Evolutionary conservation across 495 filamentous ascomycete genomes (phyloP), one percentile per base, ranked within the genome.

Genomic region (Podospora anserina): DNA sequence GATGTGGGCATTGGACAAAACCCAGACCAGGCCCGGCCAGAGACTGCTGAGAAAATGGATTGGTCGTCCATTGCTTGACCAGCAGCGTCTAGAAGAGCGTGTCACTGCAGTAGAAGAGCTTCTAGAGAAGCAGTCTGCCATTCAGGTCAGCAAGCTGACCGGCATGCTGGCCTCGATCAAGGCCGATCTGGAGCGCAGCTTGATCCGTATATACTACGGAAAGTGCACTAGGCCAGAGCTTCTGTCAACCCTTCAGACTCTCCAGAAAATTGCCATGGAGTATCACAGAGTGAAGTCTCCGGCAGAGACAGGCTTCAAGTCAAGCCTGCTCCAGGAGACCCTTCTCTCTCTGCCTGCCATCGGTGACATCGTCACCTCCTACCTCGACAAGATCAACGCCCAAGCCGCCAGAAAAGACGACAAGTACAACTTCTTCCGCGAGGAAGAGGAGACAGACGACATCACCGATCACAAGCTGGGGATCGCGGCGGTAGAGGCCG

Each of bases 151-250:
- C 68, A 90, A 90, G 68, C 72, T 97, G 3, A 89, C 84, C 64
- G 79, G 81, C 56, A 76, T 97, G 49, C 83, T 99, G 6, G 77
- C 78, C 44, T 91, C 86, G 64, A 89, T 90, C 70, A 91, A 85
- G 72, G 88, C 85, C 63, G 95, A 99, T 74, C 84, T 99, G 11
- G 95, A 99, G 76, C 91, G 93, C 71, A 93, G 90, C 61, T 79
- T 99, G 55, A 95, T 98, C 74, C 86, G 95, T 20, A 97, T 99
- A 55, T 99, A 97, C 80, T 99, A 99, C 76, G 91, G 92, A 18
- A 95, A 93, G 82, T 97, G 94, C 76, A 91, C 92, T 3, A 89
- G 96, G 0, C 92, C 94, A 4, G 96, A 98, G 77, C 87, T 99
- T 20, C 84, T 99, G 3, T 86, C 85, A 5, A 88, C 94, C 6